Evolutionary conservation across 768 basidiomycete species (phyloP).

Genomic region (Trametes elegans): DNA sequence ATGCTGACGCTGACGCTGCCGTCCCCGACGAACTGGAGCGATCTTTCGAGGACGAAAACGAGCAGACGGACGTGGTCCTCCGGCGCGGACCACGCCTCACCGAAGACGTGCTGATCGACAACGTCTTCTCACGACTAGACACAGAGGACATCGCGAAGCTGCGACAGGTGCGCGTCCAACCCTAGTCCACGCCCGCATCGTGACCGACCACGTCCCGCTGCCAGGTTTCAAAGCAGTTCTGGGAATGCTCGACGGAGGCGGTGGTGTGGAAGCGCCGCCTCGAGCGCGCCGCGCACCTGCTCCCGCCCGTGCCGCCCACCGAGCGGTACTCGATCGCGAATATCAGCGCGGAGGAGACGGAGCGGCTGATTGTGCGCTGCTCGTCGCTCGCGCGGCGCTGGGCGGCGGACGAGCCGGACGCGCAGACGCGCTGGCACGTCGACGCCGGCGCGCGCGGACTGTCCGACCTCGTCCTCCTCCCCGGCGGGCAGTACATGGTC

Average conservation of each 20-base stretch:
- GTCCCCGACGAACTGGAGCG: too few relatives aligned
- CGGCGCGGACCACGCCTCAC: not conserved
- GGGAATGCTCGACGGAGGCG: slow-evolving; percentile 61
- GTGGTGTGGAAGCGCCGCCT: slow-evolving; percentile 69
- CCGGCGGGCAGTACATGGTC: slow-evolving; percentile 68
- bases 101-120: slow-evolving; percentile 10
- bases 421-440: slow-evolving; percentile 27
- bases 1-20: too few relatives aligned
- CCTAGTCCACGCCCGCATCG: not conserved
- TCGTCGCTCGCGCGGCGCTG: slow-evolving; percentile 61
- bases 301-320: slow-evolving; percentile 62
- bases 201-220: not conserved
- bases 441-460: slow-evolving; percentile 35
- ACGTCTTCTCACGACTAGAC: slow-evolving; percentile 24
- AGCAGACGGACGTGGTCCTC: not conserved
- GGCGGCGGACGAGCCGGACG: slow-evolving; percentile 40
- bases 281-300: slow-evolving; percentile 46
- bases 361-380: slow-evolving; percentile 58
- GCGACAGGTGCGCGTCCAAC: slow-evolving; percentile 33
- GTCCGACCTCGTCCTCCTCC: slow-evolving; percentile 57
- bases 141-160: slow-evolving; percentile 38
- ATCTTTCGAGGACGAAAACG: not conserved
- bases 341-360: slow-evolving; percentile 41
- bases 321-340: slow-evolving; percentile 39
- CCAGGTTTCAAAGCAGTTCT: slow-evolving; percentile 60